These are phyloP conservation scores for Acrocalymma vagum DNA, from an alignment of 2,329 filamentous ascomycete species.

Conservation along the genomic window DNA sequence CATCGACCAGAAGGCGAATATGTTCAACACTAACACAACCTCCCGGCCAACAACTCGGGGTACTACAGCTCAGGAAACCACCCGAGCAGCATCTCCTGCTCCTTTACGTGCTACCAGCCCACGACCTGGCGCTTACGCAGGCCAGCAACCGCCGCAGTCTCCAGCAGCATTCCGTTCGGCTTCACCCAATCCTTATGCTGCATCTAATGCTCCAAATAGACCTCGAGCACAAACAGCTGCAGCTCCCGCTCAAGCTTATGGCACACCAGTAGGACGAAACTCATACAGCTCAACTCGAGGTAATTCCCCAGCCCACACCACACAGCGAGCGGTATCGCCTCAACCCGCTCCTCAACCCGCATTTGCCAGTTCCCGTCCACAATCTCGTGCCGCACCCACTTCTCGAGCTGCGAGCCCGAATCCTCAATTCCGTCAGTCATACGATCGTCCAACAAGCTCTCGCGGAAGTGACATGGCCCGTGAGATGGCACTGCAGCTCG, in stretches of 20 bases:
- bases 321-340: conserved; percentile 52
- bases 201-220: conserved; percentile 36
- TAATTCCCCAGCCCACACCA: conserved; percentile 47
- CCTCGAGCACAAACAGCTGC: conserved; percentile 49
- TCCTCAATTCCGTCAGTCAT: conserved; percentile 58
- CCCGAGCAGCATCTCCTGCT: conserved; percentile 70
- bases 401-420: conserved; percentile 61
- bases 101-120: conserved; percentile 67
- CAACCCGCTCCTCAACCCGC: conserved; percentile 54
- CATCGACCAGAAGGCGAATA: conserved; percentile 79
- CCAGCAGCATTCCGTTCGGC: conserved; percentile 19
- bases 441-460: conserved; percentile 59
- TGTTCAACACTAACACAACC: conserved; percentile 66
- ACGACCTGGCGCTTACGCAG: conserved; percentile 61
- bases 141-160: conserved; percentile 19
- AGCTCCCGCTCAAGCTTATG: conserved; percentile 43
- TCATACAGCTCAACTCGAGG: conserved; percentile 49
- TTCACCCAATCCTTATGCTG: conserved; percentile 72
- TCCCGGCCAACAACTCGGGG: conserved; percentile 68
- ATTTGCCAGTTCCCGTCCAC: conserved; percentile 37
- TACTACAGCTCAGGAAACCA: conserved; percentile 52
- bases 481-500: conserved; percentile 56
- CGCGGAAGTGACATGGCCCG: conserved; percentile 52
- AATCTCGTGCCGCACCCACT: conserved; percentile 38
- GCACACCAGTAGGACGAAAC: conserved; percentile 38